Evolutionary conservation across 2,329 filamentous ascomycete genomes (phyloP).

Genomic region (Xylaria sp.): DNA sequence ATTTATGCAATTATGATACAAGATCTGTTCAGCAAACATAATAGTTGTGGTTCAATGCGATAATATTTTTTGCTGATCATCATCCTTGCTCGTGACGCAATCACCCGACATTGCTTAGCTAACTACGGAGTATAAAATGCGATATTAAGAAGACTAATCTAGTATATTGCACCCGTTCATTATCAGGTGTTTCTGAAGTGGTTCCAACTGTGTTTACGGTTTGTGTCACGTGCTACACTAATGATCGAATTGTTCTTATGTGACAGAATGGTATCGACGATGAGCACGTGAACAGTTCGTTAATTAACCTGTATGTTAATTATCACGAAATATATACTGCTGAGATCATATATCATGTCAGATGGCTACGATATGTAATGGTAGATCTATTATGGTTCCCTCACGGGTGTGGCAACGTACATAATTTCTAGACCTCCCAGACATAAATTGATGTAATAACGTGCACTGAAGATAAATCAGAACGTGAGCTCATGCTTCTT

Average conservation of each 20-base stretch:
- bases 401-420: background rate
- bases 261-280: background rate
- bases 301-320: background rate
- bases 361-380: background rate
- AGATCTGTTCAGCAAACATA: no score
- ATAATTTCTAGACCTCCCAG: background rate
- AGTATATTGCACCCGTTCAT: background rate
- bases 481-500: background rate
- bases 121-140: no score
- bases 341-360: background rate
- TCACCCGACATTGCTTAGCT: background rate
- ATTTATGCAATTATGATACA: conserved; percentile 13
- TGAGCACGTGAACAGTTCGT: no score
- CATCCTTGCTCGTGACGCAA: background rate
- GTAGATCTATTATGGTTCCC: background rate
- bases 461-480: background rate
- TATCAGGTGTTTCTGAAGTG: background rate
- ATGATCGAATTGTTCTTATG: background rate
- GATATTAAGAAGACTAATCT: no score
- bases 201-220: background rate
- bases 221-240: background rate
- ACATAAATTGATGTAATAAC: no score
- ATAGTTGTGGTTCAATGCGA: background rate
- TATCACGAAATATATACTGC: background rate
- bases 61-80: background rate